Conservation (phyloP, 495 filamentous ascomycete genomes). For the Hyaloscypha hepaticicola region DNA sequence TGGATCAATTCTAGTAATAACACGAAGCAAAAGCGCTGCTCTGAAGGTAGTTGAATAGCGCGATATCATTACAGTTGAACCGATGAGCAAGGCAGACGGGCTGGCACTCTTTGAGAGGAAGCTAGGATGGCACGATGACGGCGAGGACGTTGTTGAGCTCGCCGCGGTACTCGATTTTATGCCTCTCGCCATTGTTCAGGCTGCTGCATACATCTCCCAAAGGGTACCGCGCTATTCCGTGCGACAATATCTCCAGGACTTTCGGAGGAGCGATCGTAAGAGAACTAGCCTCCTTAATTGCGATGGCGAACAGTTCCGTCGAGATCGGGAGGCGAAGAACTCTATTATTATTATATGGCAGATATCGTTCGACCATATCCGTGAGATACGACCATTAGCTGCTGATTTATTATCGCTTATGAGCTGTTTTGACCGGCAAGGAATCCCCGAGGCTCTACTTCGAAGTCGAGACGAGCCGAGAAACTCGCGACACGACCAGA, state of each 20-base stretch:
- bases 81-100: slow-evolving; percentile 38
- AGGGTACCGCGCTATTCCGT: slow-evolving; percentile 33
- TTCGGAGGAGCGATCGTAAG: slow-evolving; percentile 39
- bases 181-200: slow-evolving; percentile 50
- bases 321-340: slow-evolving; percentile 43
- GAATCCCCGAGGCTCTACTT: slow-evolving; percentile 36
- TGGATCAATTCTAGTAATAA: slow-evolving; percentile 44
- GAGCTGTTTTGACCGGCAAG: slow-evolving; percentile 38
- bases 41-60: slow-evolving; percentile 34
- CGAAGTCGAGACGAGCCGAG: slow-evolving; percentile 15
- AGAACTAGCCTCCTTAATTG: slow-evolving; percentile 39
- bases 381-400: slow-evolving; percentile 31
- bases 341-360: slow-evolving; percentile 48
- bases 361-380: slow-evolving; percentile 49
- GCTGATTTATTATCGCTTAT: slow-evolving; percentile 40
- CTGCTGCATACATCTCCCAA: slow-evolving; percentile 42
- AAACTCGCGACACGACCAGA: slow-evolving; percentile 3
- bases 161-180: slow-evolving; percentile 40
- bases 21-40: slow-evolving; percentile 33
- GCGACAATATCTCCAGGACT: slow-evolving; percentile 37
- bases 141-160: slow-evolving; percentile 22
- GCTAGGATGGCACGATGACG: slow-evolving; percentile 27
- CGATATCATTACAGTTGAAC: slow-evolving; percentile 41
- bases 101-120: slow-evolving; percentile 42
- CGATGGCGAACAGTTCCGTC: slow-evolving; percentile 37